Percentiles rank a stretch among this genome's conserved stretches.
These are phyloP conservation scores for Xylaria polymorpha DNA, from an alignment of 2,329 filamentous ascomycete genomes.

Conservation along the genomic window DNA sequence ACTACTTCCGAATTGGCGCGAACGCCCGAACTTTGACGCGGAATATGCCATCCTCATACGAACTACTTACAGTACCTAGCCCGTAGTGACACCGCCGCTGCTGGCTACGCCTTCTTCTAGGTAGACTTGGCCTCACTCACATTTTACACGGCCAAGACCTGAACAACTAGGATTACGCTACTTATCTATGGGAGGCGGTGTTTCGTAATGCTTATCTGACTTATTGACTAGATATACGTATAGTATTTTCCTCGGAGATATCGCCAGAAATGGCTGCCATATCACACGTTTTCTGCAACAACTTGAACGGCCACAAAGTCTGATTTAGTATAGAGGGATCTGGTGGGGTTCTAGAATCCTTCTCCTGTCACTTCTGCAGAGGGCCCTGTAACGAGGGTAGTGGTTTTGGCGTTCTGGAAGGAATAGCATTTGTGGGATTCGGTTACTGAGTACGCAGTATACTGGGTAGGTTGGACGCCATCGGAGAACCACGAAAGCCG, in stretches of 20 bases:
- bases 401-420: not conserved
- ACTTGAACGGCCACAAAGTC: not conserved
- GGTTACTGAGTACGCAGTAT: not conserved
- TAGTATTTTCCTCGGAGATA: not conserved
- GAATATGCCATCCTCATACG: slow-evolving; percentile 20
- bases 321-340: not conserved
- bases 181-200: not conserved
- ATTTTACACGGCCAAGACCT: slow-evolving; percentile 10
- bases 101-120: slow-evolving; percentile 2
- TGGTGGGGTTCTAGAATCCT: slow-evolving; percentile 15
- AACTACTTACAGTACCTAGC: not conserved
- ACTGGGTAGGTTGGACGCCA: not conserved
- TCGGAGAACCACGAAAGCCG: not conserved
- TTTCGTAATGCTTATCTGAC: slow-evolving; percentile 13
- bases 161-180: slow-evolving; percentile 2
- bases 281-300: slow-evolving; percentile 2
- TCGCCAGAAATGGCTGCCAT: not conserved
- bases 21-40: slow-evolving; percentile 4
- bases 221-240: not conserved
- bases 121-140: slow-evolving; percentile 12
- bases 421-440: not conserved
- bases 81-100: not conserved
- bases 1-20: slow-evolving; percentile 14
- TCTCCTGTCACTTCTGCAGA: slow-evolving; percentile 5
- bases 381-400: not conserved